Base-by-base conservation (phyloP, 257 asterid species). In the Solanum etuberosum region DNA sequence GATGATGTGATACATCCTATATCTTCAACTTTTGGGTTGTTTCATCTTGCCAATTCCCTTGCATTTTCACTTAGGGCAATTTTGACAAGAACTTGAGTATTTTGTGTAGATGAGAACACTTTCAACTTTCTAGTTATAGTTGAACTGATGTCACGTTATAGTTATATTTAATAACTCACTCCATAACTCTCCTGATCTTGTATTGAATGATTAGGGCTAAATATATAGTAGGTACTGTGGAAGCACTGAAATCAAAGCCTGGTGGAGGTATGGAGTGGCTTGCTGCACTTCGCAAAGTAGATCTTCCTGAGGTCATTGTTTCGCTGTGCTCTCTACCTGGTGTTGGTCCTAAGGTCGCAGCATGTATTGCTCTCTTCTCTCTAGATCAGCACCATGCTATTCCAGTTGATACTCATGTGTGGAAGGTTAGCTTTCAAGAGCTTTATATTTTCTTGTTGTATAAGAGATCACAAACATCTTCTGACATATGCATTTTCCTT, bases 331-430 rank as follows among this genome's bases (percentile, higher is more conserved):
- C 92, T 87, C 89, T 97, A 91, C 97, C 98, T 25, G 99, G 99
- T 51, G 99, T 97, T 85, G 99, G 99, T 71, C 99, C 99, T n/a
- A 97, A 97, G 90, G 99, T 97, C 72, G 98, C 99, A 74, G 98
- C 99, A 4, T 97, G 99, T 89, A 84, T 96, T 88, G 98, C 99
- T 46, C 99, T 97, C 46, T 97, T 97, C 92, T 91, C 99, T 38
- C 92, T 97, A 59, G 99, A 97, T 90, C 98, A 97, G 87, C 99
- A 97, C 90, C 98, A 95, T 61, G 97, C 99, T 68, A 93, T 97
- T 89, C 99, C 99, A 11, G 99, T 97, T 21, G 99, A 97, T 89
- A 97, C 98, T 67, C 99, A 97, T 73, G 99, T 96, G 76, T 97
- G 99, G 99, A 83, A 94, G 98, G 99, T 97, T 83, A 89, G 90